A percentile compares a stretch with the other conserved stretches of the same genome.
phyloP scores from a whole-genome alignment of 1,284 basidiomycete genomes.

The Sutorius eximius region DNA sequence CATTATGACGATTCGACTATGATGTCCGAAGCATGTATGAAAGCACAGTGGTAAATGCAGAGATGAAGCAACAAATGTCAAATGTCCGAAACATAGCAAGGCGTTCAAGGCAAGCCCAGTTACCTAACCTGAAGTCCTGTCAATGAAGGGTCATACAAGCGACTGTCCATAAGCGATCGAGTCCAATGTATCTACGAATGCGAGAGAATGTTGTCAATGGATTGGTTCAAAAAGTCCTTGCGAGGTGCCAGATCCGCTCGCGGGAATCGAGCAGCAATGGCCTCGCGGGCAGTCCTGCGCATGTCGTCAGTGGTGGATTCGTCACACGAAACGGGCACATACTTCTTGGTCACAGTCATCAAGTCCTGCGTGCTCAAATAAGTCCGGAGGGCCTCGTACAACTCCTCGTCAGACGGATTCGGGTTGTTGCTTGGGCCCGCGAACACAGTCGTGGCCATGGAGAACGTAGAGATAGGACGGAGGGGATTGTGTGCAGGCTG shows the following conservation, averaged over 20 bases:
- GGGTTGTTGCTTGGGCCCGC: conserved; percentile 71
- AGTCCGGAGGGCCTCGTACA: conserved; percentile 74
- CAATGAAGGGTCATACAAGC: conserved; percentile 3
- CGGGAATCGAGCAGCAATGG: conserved; percentile 83
- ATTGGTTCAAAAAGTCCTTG: conserved; percentile 85
- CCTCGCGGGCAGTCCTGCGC: conserved; percentile 79
- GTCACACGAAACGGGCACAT: conserved; percentile 29
- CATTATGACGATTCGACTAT: conserved; percentile 9
- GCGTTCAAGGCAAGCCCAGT: conserved; percentile 9
- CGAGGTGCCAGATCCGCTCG: conserved; percentile 79
- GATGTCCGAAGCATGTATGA: conserved; percentile 11
- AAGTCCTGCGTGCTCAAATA: conserved; percentile 90
- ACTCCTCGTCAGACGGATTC: conserved; percentile 81
- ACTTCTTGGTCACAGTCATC: conserved; percentile 95
- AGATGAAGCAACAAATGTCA: conserved; percentile 4
- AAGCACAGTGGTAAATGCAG: conserved; percentile 3
- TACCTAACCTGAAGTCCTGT: conserved; percentile 6
- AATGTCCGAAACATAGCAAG: conserved; percentile 11
- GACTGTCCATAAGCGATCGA: conserved; percentile 9
- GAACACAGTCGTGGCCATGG: conserved; percentile 79
- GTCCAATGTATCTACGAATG: conserved; percentile 51
- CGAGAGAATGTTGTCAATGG: conserved; percentile 87
- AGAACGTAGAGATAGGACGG: conserved; percentile 77
- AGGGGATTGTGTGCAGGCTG: conserved; percentile 42
- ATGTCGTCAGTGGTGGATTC: conserved; percentile 12